Base-by-base conservation (phyloP, 2,329 filamentous ascomycete genomes). In the Penicillium hordei region DNA sequence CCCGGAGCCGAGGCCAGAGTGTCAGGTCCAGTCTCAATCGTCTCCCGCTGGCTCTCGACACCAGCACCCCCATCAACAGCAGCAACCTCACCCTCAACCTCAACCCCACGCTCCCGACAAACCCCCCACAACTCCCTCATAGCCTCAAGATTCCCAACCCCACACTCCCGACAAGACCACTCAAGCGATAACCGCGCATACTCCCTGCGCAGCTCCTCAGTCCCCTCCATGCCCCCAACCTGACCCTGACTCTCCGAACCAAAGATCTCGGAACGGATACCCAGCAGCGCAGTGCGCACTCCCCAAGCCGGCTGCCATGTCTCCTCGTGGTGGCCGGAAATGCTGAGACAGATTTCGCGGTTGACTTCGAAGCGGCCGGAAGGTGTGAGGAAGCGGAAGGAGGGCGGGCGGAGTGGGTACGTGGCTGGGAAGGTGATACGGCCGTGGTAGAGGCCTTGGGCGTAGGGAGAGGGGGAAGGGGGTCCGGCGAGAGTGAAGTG, bases 271-370 rank as follows among this genome's bases (percentile, higher is more conserved):
- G 86, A 89, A 54, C 94, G 80, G 48, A 97, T 85, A 6, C 86
- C 86, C 5, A 86, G 81, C 56, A 99, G 78, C 17, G 94, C 93
- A 4, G 94, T 97, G 59, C 94, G 84, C 10, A 99, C 89, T 0
- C 94, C 94, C 94, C 94, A 99, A 0, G 94, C 94, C 0, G 94
- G 94, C 82, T 97, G 93, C 94, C 94, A 99, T 17, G 91, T 96
- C 79, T 97, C 94, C 75, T 97, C 94, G 77, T 99, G 94, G 76
- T 97, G 93, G 2, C 93, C 93, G 52, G 86, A 90, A 69, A 97
- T 99, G 68, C 86, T 91, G 17, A 99, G 85, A 72, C 94, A 99
- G 67, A 99, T 97, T 79, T 97, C 93, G 64, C 94, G 87, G 73
- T 99, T 99, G 55, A 92, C 88, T 76, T 97, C 94, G 77, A 99